A percentile compares a stretch with the other conserved stretches of the same genome.
phyloP scores from a whole-genome alignment of 2,329 filamentous ascomycete species.

The Tolypocladium nubicola region DNA sequence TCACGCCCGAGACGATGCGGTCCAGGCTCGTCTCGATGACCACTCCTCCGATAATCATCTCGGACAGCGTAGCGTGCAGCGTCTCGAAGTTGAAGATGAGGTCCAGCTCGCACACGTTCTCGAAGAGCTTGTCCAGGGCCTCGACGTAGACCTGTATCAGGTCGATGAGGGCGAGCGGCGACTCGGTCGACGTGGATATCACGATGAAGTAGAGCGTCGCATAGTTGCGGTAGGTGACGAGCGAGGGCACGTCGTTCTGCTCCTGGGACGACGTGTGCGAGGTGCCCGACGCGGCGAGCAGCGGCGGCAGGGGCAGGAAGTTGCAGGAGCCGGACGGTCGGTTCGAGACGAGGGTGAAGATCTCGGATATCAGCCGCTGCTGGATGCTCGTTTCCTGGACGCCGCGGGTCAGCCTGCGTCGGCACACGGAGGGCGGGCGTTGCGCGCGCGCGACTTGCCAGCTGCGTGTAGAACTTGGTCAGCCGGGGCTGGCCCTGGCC shows the following conservation, averaged over 20 bases:
- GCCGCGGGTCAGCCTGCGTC: neutral
- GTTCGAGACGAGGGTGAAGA: slow-evolving; percentile 91
- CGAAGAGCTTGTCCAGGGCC: slow-evolving; percentile 85
- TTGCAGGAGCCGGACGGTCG: slow-evolving; percentile 90
- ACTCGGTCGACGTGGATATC: slow-evolving; percentile 93
- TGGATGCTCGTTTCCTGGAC: slow-evolving; percentile 88
- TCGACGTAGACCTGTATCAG: slow-evolving; percentile 98
- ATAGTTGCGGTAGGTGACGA: slow-evolving; percentile 97
- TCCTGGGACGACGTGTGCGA: slow-evolving; percentile 54
- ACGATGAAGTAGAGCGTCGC: slow-evolving; percentile 98
- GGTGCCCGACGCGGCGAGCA: slow-evolving; percentile 53
- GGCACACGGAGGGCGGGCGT: neutral
- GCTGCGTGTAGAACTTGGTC: slow-evolving; percentile 97
- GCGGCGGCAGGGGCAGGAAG: slow-evolving; percentile 72
- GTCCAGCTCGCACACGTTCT: slow-evolving; percentile 97
- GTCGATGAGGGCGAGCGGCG: slow-evolving; percentile 87
- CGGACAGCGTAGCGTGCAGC: slow-evolving; percentile 76
- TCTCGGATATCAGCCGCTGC: slow-evolving; percentile 92
- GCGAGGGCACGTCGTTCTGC: slow-evolving; percentile 80
- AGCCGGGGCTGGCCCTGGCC: slow-evolving; percentile 93
- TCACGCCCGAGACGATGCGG: slow-evolving; percentile 77
- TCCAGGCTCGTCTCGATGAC: slow-evolving; percentile 89
- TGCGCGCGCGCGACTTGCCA: slow-evolving; percentile 40
- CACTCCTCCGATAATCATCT: slow-evolving; percentile 93
- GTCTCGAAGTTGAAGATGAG: slow-evolving; percentile 99